These are phyloP conservation scores for Ocimum tenuiflorum DNA, from an alignment of 257 asterid genomes.

Conservation along the genomic window DNA sequence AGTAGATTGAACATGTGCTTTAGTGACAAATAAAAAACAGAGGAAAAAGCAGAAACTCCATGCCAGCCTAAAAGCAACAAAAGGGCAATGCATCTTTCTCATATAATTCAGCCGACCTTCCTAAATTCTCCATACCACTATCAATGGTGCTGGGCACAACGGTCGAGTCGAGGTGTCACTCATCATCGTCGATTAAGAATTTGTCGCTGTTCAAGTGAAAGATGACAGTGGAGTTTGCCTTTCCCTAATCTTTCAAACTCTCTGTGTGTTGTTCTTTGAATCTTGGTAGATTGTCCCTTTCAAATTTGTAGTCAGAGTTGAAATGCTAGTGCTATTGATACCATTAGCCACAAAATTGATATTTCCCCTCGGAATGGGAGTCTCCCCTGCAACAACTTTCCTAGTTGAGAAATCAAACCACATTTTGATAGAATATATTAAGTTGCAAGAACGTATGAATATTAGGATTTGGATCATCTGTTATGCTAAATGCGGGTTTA, in stretches of 20 bases:
- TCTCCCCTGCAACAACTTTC: slow-evolving; percentile 26
- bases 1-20: slow-evolving; percentile 24
- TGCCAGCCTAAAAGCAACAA: slow-evolving; percentile 34
- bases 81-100: slow-evolving; percentile 25
- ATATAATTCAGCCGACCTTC: slow-evolving; percentile 16
- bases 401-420: not conserved
- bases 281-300: slow-evolving; percentile 1
- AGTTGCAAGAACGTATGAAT: not conserved
- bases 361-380: slow-evolving; percentile 23
- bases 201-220: not conserved
- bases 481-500: too few species aligned
- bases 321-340: slow-evolving; percentile 19
- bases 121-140: slow-evolving; percentile 1
- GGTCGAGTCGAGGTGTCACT: too few species aligned
- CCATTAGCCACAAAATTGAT: slow-evolving; percentile 25
- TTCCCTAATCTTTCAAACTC: slow-evolving; percentile 1
- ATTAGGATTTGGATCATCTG: too few species aligned
- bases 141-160: not conserved
- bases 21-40: slow-evolving; percentile 14
- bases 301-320: slow-evolving; percentile 10
- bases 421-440: not conserved
- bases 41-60: slow-evolving; percentile 16
- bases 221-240: not conserved
- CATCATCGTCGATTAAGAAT: not conserved
- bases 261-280: not conserved